Conservation (phyloP, 2,329 filamentous ascomycete genomes). For the Neoscytalidium dimidiatum region DNA sequence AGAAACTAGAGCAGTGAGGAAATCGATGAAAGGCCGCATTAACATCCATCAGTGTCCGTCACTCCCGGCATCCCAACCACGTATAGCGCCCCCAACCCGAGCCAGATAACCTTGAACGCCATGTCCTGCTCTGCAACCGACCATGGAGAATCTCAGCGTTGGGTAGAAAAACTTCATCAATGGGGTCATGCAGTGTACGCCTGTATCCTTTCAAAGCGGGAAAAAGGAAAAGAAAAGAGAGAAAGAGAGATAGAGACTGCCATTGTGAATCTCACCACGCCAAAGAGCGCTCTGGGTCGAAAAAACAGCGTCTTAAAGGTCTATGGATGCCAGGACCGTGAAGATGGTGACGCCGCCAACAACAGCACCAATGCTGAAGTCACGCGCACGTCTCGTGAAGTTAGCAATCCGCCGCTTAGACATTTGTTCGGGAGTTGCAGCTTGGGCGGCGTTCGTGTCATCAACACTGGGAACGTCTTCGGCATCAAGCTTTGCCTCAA, state of each 20-base stretch:
- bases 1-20: not conserved
- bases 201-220: not conserved
- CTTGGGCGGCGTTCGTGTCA: not conserved
- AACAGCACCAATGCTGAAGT: not conserved
- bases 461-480: not conserved
- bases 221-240: not conserved
- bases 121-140: not conserved
- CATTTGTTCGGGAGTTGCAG: slow-evolving; percentile 9
- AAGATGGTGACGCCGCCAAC: not conserved
- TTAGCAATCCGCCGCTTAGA: not conserved
- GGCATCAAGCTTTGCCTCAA: not conserved
- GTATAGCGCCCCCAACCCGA: not conserved
- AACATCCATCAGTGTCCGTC: not conserved
- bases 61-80: not conserved
- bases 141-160: not conserved
- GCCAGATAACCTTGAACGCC: not conserved
- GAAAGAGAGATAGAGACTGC: not conserved
- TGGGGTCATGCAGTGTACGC: slow-evolving; percentile 5
- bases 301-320: too few species aligned
- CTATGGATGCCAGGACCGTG: not conserved
- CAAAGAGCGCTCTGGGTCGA: too few species aligned
- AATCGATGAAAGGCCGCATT: not conserved
- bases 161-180: not conserved
- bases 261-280: too few species aligned
- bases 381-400: slow-evolving; percentile 1